Evolutionary conservation across 2,329 filamentous ascomycete species (phyloP).

Genomic region (Hypoxylon rubiginosum): DNA sequence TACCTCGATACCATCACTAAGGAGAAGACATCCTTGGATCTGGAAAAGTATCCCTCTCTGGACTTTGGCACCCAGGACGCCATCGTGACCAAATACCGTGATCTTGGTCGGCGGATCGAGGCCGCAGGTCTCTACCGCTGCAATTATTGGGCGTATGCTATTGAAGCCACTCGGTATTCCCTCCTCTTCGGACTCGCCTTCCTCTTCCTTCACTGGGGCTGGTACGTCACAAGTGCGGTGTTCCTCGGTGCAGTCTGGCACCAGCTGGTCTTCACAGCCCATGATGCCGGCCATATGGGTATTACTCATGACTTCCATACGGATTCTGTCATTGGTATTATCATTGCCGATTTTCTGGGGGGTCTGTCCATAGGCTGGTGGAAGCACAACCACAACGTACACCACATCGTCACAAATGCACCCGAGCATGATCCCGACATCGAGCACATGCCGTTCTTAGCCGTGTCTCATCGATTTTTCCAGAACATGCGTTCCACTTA

Average conservation of each 20-base stretch:
- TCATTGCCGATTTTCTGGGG: conserved; percentile 90
- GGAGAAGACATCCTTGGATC: conserved; percentile 81
- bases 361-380: conserved; percentile 96
- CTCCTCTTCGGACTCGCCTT: conserved; percentile 75
- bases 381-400: conserved; percentile 96
- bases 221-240: conserved; percentile 78
- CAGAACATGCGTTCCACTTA: conserved; percentile 81
- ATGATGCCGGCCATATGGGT: conserved; percentile 97
- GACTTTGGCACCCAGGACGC: conserved; percentile 79
- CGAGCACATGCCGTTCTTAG: conserved; percentile 89
- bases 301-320: conserved; percentile 91
- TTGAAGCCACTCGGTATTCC: conserved; percentile 80
- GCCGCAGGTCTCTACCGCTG: conserved; percentile 85
- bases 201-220: conserved; percentile 70
- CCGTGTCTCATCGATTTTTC: conserved; percentile 85
- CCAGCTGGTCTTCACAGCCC: conserved; percentile 91
- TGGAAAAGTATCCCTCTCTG: conserved; percentile 83
- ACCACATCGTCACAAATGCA: conserved; percentile 95
- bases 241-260: conserved; percentile 92
- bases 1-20: conserved; percentile 80
- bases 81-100: conserved; percentile 86
- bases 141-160: conserved; percentile 83
- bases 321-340: conserved; percentile 88
- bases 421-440: conserved; percentile 98
- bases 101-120: conserved; percentile 77